Percentiles rank a stretch among this genome's conserved stretches.
Evolutionary conservation across 2,329 filamentous ascomycete genomes (phyloP).

Genomic region (Colletotrichum eremochloae): DNA sequence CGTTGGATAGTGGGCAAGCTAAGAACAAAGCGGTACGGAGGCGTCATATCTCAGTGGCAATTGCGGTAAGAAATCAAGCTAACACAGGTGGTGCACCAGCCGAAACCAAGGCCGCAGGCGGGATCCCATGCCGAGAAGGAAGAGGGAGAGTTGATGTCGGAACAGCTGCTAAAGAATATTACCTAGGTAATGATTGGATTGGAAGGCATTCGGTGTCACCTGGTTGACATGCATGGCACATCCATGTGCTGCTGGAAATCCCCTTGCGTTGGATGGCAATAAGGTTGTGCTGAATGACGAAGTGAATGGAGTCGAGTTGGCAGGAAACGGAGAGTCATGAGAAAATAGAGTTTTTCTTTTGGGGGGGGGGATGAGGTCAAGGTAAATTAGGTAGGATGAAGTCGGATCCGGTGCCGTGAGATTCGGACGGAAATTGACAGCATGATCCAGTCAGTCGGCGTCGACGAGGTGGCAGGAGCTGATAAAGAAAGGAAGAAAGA

Average conservation of each 20-base stretch:
- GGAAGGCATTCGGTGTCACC: not conserved
- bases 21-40: slow-evolving; percentile 10
- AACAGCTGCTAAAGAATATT: slow-evolving; percentile 4
- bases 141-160: slow-evolving; percentile 2
- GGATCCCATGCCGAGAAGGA: slow-evolving; percentile 1
- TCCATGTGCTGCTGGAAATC: not conserved
- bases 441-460: not conserved
- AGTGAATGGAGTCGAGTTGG: not conserved
- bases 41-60: slow-evolving; percentile 19
- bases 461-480: not conserved
- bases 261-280: not conserved
- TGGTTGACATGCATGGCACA: slow-evolving; percentile 2
- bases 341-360: not conserved
- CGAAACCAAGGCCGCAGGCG: slow-evolving; percentile 9
- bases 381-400: slow-evolving; percentile 5
- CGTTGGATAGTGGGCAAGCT: slow-evolving; percentile 20
- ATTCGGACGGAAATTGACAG: not conserved
- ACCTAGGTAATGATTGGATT: slow-evolving; percentile 7
- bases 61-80: slow-evolving; percentile 1
- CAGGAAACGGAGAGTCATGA: not conserved
- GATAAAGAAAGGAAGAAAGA: not conserved
- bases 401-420: not conserved
- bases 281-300: slow-evolving; percentile 1
- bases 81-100: slow-evolving; percentile 7
- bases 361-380: not conserved